A percentile compares a stretch with the other conserved stretches of the same genome.
These are phyloP conservation scores for Parascedosporium putredinis DNA, from an alignment of 2,329 filamentous ascomycete species.

Conservation along the genomic window DNA sequence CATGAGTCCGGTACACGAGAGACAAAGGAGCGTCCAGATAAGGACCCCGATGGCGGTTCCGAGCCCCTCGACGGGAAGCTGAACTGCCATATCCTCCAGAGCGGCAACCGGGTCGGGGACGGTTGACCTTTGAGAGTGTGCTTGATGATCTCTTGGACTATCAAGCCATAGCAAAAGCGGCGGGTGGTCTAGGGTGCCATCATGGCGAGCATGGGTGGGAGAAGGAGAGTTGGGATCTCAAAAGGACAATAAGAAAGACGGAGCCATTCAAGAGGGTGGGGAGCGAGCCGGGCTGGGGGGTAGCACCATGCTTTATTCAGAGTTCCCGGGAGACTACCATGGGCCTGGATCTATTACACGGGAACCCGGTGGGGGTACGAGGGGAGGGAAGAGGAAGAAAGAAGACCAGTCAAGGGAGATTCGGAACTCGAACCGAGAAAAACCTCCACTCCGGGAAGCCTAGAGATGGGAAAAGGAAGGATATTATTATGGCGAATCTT, in stretches of 20 bases:
- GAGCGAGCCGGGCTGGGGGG: background rate
- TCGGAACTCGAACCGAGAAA: background rate
- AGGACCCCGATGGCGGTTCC: background rate
- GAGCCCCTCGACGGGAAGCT: background rate
- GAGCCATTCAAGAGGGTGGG: background rate
- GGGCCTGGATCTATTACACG: no score
- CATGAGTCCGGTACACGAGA: constrained; percentile 11
- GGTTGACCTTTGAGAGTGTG: no score
- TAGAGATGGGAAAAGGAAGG: background rate
- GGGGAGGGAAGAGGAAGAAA: background rate
- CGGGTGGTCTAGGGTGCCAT: background rate
- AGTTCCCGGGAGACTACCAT: no score
- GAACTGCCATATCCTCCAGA: background rate
- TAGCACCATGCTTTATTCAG: background rate
- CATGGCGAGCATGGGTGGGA: background rate
- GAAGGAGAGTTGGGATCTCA: background rate
- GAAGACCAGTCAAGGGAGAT: background rate
- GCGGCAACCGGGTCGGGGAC: background rate
- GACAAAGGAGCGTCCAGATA: background rate
- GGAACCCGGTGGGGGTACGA: no score
- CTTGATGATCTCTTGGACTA: no score
- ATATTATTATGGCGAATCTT: no score
- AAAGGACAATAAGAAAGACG: no score
- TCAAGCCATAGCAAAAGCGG: no score
- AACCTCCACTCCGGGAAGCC: background rate